phyloP scores from a whole-genome alignment of 176 grass and related monocot species.

The Puya raimondii region DNA sequence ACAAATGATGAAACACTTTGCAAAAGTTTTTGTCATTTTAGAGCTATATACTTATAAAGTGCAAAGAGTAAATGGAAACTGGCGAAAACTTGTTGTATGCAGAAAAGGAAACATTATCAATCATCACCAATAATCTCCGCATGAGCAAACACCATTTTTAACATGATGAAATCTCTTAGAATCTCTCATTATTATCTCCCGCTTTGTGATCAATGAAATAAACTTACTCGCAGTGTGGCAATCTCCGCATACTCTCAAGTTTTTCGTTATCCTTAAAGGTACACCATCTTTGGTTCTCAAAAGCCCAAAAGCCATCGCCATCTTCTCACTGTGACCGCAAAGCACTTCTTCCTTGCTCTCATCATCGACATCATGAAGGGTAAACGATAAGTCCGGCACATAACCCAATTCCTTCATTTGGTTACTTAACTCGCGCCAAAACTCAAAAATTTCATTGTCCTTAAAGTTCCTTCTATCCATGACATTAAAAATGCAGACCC shows the following conservation, averaged over 20 bases:
- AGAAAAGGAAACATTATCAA: not conserved
- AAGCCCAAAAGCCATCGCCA: constrained; percentile 14
- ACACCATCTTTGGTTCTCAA: not conserved
- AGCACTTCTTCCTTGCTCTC: constrained; percentile 10
- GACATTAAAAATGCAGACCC: constrained; percentile 1
- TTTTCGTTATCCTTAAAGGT: constrained; percentile 11
- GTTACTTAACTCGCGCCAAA: not conserved
- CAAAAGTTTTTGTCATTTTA: too few species aligned
- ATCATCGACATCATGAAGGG: constrained; percentile 4
- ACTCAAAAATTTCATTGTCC: not conserved
- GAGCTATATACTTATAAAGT: too few species aligned
- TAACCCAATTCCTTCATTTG: constrained; percentile 11
- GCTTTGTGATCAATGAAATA: constrained; percentile 4
- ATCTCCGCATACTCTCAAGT: constrained; percentile 11
- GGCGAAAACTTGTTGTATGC: too few species aligned
- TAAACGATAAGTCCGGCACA: constrained; percentile 1
- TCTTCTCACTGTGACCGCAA: constrained; percentile 7
- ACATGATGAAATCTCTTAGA: constrained; percentile 21
- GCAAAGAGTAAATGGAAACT: too few species aligned
- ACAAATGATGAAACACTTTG: too few species aligned
- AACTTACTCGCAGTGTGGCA: constrained; percentile 12
- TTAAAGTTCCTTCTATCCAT: not conserved
- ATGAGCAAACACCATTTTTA: constrained; percentile 13
- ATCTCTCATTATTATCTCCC: constrained; percentile 14
- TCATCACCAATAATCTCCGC: constrained; percentile 13